phyloP scores from a whole-genome alignment of 2,329 filamentous ascomycete genomes.

The Colletotrichum tropicale region DNA sequence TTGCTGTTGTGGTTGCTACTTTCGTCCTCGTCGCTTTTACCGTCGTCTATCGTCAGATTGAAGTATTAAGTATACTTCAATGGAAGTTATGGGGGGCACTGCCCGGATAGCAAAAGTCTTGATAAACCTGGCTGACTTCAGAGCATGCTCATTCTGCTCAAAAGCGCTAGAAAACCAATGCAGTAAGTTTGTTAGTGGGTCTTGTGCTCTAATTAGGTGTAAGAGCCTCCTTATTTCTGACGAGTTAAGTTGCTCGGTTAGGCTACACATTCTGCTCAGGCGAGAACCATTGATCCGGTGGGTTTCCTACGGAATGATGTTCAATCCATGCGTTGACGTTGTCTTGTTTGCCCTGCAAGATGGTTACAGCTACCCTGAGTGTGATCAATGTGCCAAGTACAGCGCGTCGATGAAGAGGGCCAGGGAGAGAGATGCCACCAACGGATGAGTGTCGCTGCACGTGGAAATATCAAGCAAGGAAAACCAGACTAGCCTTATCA shows the following conservation, averaged over 20 bases:
- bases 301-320: rapidly evolving
- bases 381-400: neutral
- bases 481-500: neutral
- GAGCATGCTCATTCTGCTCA: neutral
- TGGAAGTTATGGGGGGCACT: too few relatives aligned
- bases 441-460: neutral
- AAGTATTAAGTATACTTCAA: too few relatives aligned
- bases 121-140: neutral
- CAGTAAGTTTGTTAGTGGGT: neutral
- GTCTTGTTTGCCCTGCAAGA: rapidly evolving
- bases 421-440: neutral
- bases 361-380: neutral
- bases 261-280: too few relatives aligned
- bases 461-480: neutral
- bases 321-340: neutral
- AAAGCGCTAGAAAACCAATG: neutral
- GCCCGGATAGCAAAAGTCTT: too few relatives aligned
- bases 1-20: too few relatives aligned
- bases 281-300: too few relatives aligned
- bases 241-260: neutral
- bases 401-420: neutral
- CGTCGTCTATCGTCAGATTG: too few relatives aligned
- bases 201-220: neutral
- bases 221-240: neutral
- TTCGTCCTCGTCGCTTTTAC: too few relatives aligned